A percentile compares a stretch with the other conserved stretches of the same genome.
Evolutionary conservation across 495 filamentous ascomycete genomes (phyloP).

Genomic region (Neurospora sp.): DNA sequence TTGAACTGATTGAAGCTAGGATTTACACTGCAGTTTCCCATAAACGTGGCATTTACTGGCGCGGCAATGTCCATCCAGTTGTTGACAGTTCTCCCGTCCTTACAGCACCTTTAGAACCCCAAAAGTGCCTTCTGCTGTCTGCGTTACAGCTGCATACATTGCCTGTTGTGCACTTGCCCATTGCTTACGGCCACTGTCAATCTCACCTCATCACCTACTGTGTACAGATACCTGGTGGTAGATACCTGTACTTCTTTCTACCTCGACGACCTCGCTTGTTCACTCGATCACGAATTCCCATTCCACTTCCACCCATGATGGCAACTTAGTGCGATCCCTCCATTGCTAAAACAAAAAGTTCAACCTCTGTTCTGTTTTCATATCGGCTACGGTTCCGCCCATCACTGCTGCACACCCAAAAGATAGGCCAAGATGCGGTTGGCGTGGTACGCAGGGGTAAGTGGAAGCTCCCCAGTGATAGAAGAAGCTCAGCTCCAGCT

Average conservation of each 20-base stretch:
- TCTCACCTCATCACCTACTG: background rate
- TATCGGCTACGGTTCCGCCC: background rate
- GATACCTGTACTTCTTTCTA: background rate
- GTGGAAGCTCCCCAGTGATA: constrained; percentile 10
- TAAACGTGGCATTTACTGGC: background rate
- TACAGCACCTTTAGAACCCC: background rate
- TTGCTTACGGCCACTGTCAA: background rate
- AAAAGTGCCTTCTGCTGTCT: background rate
- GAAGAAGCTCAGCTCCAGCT: background rate
- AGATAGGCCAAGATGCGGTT: constrained; percentile 37
- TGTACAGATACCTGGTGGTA: no score
- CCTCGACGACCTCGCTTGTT: background rate
- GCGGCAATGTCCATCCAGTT: background rate
- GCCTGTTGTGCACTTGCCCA: background rate
- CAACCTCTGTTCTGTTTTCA: background rate
- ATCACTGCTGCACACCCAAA: background rate
- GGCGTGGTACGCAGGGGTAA: constrained; percentile 48
- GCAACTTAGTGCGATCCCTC: background rate
- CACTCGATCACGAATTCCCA: background rate
- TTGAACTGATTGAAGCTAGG: background rate
- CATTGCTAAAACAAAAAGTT: background rate
- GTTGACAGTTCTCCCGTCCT: background rate
- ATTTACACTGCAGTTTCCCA: background rate
- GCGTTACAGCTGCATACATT: background rate
- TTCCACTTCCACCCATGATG: background rate